Evolutionary conservation across 2,329 filamentous ascomycete genomes (phyloP), one percentile per base, ranked within the genome.

Genomic region (Anisogramma anomala): DNA sequence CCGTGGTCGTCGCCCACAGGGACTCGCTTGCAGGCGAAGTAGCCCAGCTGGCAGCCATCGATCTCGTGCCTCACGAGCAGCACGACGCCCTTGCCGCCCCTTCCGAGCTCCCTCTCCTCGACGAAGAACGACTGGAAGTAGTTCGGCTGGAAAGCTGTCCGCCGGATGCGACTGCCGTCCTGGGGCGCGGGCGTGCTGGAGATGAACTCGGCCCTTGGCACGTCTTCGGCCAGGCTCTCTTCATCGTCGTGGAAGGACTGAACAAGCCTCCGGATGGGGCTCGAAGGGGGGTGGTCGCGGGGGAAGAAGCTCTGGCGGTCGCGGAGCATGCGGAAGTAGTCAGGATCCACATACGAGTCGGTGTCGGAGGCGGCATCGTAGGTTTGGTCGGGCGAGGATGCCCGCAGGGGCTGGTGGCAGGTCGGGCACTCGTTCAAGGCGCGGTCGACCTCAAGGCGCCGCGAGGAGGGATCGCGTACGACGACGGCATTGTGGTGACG

Each of bases 11-110:
- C 83, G 11, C 91, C 84, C 3, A 98, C 91, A 0, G 91, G 93
- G 0, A 98, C 88, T 33, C 93, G 78, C 62, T 98, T 98, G 68
- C 91, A 98, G 10, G 91, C 91, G 60, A 94, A 98, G 49, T 91
- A 75, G 2, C 91, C 91, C 2, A 98, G 69, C 23, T 79, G 74
- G 33, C 94, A 89, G 17, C 85, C 82, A 58, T 96, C 91, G 43
- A 98, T 77, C 50, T 94, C 73, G 62, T 98, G 91, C 45, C 84
- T 79, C 8, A 98, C 91, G n/a, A 96, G 70, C 34, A 98, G 63
- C 2, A 98, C 91, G 3, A 98, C 87, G 0, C 91, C 91, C 57
- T 94, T 94, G 3, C 93, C 91, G 17, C 93, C 91, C 54, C 82
- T 76, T 0, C 91, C 91, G 0, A 98, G 69, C 53, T 89, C 81